Percentiles rank a stretch among this genome's conserved stretches.
phyloP scores from a whole-genome alignment of 257 asterid genomes.

The Solanum chilense region DNA sequence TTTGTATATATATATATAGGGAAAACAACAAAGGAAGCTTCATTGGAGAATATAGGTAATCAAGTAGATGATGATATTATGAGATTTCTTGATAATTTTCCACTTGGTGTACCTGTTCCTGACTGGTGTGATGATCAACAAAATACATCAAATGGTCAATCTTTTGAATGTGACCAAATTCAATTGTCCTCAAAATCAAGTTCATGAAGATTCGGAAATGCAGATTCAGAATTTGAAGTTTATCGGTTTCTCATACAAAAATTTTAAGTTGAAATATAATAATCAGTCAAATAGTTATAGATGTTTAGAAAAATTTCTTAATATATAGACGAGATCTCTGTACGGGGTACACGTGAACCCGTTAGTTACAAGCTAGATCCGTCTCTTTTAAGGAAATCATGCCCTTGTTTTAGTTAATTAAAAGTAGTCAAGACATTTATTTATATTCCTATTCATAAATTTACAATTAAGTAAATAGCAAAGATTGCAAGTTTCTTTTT shows the following conservation, averaged over 20 bases:
- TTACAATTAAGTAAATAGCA: background rate
- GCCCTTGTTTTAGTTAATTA: constrained; percentile 16
- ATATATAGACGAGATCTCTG: background rate
- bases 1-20: background rate
- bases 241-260: background rate
- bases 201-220: background rate
- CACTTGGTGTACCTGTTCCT: constrained; percentile 39
- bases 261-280: background rate
- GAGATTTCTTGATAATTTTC: constrained; percentile 49
- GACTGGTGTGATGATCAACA: constrained; percentile 29
- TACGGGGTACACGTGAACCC: background rate
- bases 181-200: constrained; percentile 16
- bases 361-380: constrained; percentile 8
- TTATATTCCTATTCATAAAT: background rate
- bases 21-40: background rate
- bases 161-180: constrained; percentile 13
- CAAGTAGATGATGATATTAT: constrained; percentile 42
- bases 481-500: background rate
- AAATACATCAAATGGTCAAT: background rate
- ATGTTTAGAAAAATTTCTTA: background rate
- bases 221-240: background rate
- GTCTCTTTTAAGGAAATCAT: constrained; percentile 7
- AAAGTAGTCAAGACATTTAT: background rate
- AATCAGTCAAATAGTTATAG: background rate
- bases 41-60: constrained; percentile 6